Evolutionary conservation across 495 filamentous ascomycete genomes (phyloP).

Genomic region (Penicillium soppii): DNA sequence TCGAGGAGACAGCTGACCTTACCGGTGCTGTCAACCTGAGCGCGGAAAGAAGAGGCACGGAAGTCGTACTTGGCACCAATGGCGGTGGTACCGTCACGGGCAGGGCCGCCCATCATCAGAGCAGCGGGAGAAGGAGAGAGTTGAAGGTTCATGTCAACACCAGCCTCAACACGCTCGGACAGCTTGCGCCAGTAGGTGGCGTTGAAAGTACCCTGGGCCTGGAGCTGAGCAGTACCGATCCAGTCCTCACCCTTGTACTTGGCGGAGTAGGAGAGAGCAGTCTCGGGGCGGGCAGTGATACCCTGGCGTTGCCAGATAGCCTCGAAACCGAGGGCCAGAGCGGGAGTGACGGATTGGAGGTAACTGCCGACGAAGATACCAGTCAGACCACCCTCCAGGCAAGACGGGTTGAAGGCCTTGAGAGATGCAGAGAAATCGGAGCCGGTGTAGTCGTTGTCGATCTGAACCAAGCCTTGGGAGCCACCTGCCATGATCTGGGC

Average conservation of each 20-base stretch:
- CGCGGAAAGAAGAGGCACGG: slow-evolving; percentile 87
- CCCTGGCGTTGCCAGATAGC: slow-evolving; percentile 87
- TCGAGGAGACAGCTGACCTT: slow-evolving; percentile 91
- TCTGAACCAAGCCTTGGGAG: slow-evolving; percentile 70
- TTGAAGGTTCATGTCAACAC: slow-evolving; percentile 89
- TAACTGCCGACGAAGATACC: slow-evolving; percentile 95
- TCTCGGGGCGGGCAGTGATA: slow-evolving; percentile 75
- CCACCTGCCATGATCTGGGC: slow-evolving; percentile 72
- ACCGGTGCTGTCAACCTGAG: slow-evolving; percentile 91
- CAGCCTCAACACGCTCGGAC: slow-evolving; percentile 94
- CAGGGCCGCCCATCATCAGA: slow-evolving; percentile 66
- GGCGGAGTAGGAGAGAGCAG: slow-evolving; percentile 80
- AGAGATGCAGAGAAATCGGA: slow-evolving; percentile 87
- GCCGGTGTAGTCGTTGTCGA: slow-evolving; percentile 93
- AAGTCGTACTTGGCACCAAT: slow-evolving; percentile 99
- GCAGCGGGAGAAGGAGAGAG: slow-evolving; percentile 63
- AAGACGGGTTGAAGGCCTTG: slow-evolving; percentile 91
- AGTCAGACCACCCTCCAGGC: slow-evolving; percentile 85
- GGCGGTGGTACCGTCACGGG: slow-evolving; percentile 84
- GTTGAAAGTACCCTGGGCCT: slow-evolving; percentile 78
- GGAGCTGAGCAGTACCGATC: slow-evolving; percentile 83
- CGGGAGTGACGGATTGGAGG: slow-evolving; percentile 87
- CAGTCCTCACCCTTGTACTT: slow-evolving; percentile 88
- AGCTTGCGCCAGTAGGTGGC: slow-evolving; percentile 94
- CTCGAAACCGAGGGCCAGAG: slow-evolving; percentile 85